Evolutionary conservation across 306 rosid genomes (phyloP).

Genomic region (Nissolia schottii): DNA sequence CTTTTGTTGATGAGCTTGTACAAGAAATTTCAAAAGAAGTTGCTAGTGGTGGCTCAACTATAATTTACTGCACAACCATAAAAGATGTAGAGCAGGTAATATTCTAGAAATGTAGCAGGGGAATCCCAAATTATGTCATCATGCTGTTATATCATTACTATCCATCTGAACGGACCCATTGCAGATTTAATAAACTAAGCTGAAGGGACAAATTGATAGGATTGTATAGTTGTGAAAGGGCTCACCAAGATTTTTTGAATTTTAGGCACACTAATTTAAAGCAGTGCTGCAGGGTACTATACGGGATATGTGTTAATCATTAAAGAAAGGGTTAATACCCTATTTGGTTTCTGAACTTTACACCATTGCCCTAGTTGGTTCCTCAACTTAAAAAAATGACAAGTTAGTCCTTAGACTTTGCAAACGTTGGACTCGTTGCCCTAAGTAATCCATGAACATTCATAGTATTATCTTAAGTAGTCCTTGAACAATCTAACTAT

Average conservation of each 20-base stretch:
- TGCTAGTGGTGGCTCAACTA: constrained; percentile 63
- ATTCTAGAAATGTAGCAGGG: constrained; percentile 13
- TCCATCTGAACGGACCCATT: constrained; percentile 11
- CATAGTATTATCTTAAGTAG: too few relatives aligned
- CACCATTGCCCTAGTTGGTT: too few relatives aligned
- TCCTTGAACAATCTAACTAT: too few relatives aligned
- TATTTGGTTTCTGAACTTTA: too few relatives aligned
- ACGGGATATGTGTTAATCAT: constrained; percentile 10
- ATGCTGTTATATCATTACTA: neutral
- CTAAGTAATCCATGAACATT: too few relatives aligned
- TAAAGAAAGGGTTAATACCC: too few relatives aligned
- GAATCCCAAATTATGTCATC: constrained; percentile 9
- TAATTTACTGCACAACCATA: constrained; percentile 83
- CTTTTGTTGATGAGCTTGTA: constrained; percentile 62
- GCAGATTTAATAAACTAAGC: constrained; percentile 5
- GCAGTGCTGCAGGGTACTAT: neutral
- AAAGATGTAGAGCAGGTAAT: constrained; percentile 84
- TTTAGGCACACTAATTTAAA: neutral
- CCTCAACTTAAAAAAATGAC: too few relatives aligned
- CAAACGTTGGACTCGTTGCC: too few relatives aligned
- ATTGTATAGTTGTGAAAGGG: neutral
- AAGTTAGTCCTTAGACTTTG: too few relatives aligned
- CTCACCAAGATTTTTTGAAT: neutral
- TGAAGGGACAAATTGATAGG: neutral
- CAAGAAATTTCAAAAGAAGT: constrained; percentile 57